Evolutionary conservation across 306 rosid species (phyloP), one percentile per base, ranked within the genome.

Genomic region (Casuarina equisetifolia): DNA sequence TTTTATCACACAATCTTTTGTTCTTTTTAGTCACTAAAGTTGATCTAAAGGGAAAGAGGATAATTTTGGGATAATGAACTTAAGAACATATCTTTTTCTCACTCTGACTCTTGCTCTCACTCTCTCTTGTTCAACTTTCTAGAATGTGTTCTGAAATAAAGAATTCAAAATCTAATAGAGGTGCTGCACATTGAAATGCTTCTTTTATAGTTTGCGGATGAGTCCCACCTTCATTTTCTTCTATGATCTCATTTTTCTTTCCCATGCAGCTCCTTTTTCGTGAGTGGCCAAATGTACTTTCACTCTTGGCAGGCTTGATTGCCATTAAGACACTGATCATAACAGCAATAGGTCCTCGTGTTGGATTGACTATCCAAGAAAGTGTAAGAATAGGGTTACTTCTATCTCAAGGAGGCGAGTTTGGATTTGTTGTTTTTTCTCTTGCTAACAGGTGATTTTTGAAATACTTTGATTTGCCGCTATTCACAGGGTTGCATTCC

Each of bases 381-480:
- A 92, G 99, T 86, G 95, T 96, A 75, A 90, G 99, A 91, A 92
- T 96, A 81, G 99, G 99, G 50, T 86, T 96, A 73, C 98, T 96
- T 71, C 88, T 96, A 72, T 96, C 99, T 73, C 99, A 96, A 85
- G 99, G 99, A 83, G 99, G 99, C 46, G 97, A 95, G 85, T 95
- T 91, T 81, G 98, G 88, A 55, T 95, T 95, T 85, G 99, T 96
- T 11, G 97, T 96, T 78, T 90, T 96, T 80, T 96, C 98, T 81
- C 91, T 96, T 40, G 99, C 98, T 69, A 95, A 96, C 83, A 88
- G 98, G 97, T 85, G 74, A 70, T 86, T 69, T 69, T 20, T 79
- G 9, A 69, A 73, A 76, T 68, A 46, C 46, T 80, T 51, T 25
- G 68, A 39, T 69, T 43, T 64, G 15, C 55, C 20, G 45, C 48